A percentile compares a stretch with the other conserved stretches of the same genome.
Evolutionary conservation across 495 filamentous ascomycete species (phyloP).

Genomic region (Sphaerosporella brunnea): DNA sequence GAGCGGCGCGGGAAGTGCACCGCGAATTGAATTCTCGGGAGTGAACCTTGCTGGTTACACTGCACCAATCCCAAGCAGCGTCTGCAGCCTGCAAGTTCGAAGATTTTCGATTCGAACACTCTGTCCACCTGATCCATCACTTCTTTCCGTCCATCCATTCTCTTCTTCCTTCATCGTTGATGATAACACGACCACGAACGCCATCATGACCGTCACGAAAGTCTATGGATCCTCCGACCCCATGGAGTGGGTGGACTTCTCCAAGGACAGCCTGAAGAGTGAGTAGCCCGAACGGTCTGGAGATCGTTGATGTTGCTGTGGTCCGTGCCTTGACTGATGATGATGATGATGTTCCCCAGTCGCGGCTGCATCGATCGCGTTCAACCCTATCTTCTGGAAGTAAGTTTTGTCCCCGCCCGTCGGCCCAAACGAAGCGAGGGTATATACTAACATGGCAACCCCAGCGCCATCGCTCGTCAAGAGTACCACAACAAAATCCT

Average conservation of each 20-base stretch:
- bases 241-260: slow-evolving; percentile 40
- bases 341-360: slow-evolving; percentile 32
- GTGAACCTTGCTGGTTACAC: too few species aligned
- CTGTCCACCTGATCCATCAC: too few species aligned
- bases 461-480: slow-evolving; percentile 48
- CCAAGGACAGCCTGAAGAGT: slow-evolving; percentile 45
- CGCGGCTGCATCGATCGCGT: slow-evolving; percentile 46
- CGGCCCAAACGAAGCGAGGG: too few species aligned
- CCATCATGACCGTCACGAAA: not conserved
- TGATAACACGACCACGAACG: too few species aligned
- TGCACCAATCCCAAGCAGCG: too few species aligned
- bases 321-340: not conserved
- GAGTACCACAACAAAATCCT: slow-evolving; percentile 84
- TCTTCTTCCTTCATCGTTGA: too few species aligned
- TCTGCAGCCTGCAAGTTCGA: too few species aligned
- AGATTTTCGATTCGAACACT: too few species aligned
- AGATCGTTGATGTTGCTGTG: not conserved
- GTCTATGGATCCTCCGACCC: not conserved
- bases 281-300: slow-evolving; percentile 15
- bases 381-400: slow-evolving; percentile 74
- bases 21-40: too few species aligned
- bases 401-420: slow-evolving; percentile 33
- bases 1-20: too few species aligned
- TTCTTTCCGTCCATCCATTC: too few species aligned
- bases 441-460: too few species aligned